Evolutionary conservation across 768 basidiomycete species (phyloP).

Genomic region (Suillus placidus): DNA sequence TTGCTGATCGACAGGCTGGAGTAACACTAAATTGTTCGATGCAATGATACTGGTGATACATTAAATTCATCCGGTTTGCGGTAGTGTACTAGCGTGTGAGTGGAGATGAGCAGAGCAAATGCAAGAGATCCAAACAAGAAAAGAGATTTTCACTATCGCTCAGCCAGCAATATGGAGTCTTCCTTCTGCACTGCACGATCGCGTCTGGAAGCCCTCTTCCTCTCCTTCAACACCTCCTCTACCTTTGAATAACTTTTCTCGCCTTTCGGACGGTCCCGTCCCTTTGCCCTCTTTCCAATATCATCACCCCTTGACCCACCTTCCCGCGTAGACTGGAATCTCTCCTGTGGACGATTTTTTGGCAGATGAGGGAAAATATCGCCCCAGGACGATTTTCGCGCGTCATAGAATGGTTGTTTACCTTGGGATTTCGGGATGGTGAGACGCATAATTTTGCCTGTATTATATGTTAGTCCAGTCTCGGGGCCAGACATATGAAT

Average conservation of each 20-base stretch:
- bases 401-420: conserved; percentile 94
- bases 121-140: neutral
- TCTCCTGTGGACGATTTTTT: conserved; percentile 74
- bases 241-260: conserved; percentile 31
- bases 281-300: conserved; percentile 53
- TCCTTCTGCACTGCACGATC: conserved; percentile 11
- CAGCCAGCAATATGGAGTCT: conserved; percentile 4
- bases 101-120: neutral
- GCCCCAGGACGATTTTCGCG: conserved; percentile 91
- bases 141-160: conserved; percentile 5
- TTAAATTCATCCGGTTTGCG: neutral
- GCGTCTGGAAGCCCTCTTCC: conserved; percentile 33
- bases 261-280: conserved; percentile 27
- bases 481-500: conserved; percentile 1
- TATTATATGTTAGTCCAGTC: conserved; percentile 3
- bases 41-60: neutral
- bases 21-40: neutral
- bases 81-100: neutral
- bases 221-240: conserved; percentile 41
- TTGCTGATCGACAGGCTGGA: neutral
- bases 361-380: conserved; percentile 92
- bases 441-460: conserved; percentile 89
- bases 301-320: conserved; percentile 48
- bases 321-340: conserved; percentile 44
- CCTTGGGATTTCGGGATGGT: conserved; percentile 93